Conservation (phyloP, 2,329 filamentous ascomycete genomes). For the Periconia sp. region DNA sequence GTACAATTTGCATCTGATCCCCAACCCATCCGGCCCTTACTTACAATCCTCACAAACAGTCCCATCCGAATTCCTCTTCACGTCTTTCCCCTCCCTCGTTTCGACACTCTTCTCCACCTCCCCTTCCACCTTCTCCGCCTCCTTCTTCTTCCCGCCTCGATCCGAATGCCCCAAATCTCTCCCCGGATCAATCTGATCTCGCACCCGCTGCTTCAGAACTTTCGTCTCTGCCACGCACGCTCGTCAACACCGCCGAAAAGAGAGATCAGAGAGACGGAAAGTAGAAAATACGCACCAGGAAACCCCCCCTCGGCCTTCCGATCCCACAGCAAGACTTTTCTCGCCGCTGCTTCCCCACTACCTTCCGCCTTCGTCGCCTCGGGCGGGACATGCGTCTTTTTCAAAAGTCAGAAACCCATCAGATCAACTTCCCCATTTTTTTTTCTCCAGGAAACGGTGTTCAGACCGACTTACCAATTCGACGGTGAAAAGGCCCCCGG, state of each 20-base stretch:
- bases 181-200: conserved; percentile 80
- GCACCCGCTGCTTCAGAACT: conserved; percentile 81
- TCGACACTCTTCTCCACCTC: conserved; percentile 9
- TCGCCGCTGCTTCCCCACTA: conserved; percentile 28
- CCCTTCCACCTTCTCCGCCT: conserved; percentile 1
- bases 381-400: conserved; percentile 36
- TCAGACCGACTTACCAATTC: conserved; percentile 62
- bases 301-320: conserved; percentile 86
- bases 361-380: not conserved
- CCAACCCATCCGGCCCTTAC: conserved; percentile 19
- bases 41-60: conserved; percentile 46
- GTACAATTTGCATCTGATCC: conserved; percentile 1
- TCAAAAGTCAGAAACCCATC: too few species aligned
- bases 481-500: conserved; percentile 83
- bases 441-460: too few species aligned
- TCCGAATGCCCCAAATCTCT: conserved; percentile 77
- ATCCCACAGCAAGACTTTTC: conserved; percentile 78
- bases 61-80: conserved; percentile 43
- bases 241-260: conserved; percentile 9
- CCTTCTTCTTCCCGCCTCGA: conserved; percentile 45
- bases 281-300: conserved; percentile 62
- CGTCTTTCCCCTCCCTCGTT: conserved; percentile 4
- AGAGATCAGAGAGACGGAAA: not conserved
- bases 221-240: conserved; percentile 70
- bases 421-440: too few species aligned